Percentiles rank a stretch among this genome's conserved stretches.
Evolutionary conservation across 331 rosid species (phyloP).

Genomic region (Rosa hybrid): DNA sequence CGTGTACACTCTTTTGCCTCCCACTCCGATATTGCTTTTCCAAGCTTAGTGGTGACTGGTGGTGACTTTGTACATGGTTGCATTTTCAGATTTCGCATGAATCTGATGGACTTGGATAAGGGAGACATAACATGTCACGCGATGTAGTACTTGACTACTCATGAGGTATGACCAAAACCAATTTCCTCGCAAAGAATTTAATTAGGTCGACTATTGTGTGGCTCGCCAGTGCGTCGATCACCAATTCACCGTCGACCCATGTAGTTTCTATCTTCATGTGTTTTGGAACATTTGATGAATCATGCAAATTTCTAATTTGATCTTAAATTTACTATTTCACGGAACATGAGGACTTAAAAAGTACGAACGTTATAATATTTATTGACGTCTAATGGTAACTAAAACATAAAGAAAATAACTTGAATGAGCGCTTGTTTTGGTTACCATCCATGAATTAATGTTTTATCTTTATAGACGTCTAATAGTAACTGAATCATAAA

Average conservation of each 20-base stretch:
- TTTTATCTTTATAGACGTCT: no score
- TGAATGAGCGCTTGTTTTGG: no score
- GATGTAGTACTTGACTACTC: background rate
- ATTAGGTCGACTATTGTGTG: background rate
- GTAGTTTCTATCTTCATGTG: background rate
- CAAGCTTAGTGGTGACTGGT: background rate
- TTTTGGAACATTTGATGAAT: no score
- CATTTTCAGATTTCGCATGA: slow-evolving; percentile 13
- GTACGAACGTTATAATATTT: no score
- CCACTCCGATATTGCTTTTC: slow-evolving; percentile 22
- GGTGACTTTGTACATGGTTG: slow-evolving; percentile 12
- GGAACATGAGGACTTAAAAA: no score
- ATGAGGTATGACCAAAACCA: background rate
- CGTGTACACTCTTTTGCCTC: slow-evolving; percentile 23
- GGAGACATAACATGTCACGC: background rate
- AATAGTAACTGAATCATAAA: no score
- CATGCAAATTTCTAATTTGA: no score
- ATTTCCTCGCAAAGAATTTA: background rate
- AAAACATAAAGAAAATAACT: no score
- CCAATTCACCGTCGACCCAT: background rate
- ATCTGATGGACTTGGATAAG: slow-evolving; percentile 15
- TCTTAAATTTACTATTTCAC: no score
- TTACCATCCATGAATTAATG: no score
- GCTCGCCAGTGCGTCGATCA: background rate
- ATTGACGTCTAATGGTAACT: no score